phyloP scores from a whole-genome alignment of 1,284 basidiomycete species.

The Ustilago cynodontis region DNA sequence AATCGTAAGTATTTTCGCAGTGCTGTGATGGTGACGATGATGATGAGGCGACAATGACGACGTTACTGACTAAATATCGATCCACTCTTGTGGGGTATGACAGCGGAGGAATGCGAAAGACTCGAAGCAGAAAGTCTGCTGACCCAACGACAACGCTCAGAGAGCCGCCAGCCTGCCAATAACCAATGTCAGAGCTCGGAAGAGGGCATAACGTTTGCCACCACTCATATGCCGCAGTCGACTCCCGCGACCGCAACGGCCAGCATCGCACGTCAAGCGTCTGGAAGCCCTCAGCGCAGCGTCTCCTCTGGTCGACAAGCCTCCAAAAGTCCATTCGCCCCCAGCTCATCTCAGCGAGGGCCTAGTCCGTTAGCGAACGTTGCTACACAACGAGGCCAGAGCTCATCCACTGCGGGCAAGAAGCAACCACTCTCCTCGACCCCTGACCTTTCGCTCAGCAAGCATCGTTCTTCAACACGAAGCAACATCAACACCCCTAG shows the following conservation, averaged over 20 bases:
- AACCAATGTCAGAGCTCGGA: background rate
- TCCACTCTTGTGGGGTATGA: no score
- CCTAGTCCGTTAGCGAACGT: background rate
- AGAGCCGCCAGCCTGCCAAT: background rate
- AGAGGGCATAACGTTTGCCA: background rate
- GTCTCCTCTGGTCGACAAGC: background rate
- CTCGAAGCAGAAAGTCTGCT: conserved; percentile 29
- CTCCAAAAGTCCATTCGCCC: background rate
- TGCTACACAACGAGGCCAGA: background rate
- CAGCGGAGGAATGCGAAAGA: conserved; percentile 25
- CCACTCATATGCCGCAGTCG: no score
- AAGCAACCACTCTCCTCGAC: no score
- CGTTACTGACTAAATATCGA: background rate
- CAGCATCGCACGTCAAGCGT: background rate
- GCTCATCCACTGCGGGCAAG: no score
- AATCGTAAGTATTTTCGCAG: conserved; percentile 13
- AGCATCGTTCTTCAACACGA: background rate
- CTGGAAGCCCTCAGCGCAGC: background rate
- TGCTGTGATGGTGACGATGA: background rate
- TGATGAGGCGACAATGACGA: no score
- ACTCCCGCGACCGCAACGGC: background rate
- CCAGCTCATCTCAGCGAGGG: background rate
- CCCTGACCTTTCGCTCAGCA: background rate
- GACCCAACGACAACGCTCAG: background rate
- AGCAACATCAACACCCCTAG: background rate